Percentiles rank a stretch among this genome's conserved stretches.
Conservation (phyloP, 805 yeast species). For the Starmerella potacharoeniae region DNA sequence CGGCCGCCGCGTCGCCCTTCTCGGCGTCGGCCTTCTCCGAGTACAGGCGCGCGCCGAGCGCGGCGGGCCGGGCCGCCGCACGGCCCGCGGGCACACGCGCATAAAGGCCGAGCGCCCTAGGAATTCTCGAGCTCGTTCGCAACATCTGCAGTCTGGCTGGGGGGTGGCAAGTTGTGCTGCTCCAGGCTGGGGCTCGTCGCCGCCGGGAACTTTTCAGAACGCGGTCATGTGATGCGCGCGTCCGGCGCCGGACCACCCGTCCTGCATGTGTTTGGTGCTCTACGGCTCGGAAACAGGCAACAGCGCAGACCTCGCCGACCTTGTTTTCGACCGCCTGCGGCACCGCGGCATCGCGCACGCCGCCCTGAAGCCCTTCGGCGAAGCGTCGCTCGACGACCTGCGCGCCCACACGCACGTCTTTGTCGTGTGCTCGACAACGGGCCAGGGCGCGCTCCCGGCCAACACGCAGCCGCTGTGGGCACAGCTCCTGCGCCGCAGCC, state of each 20-base stretch:
- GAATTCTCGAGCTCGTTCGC: slow-evolving; percentile 3
- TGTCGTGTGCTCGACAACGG: slow-evolving; percentile 76
- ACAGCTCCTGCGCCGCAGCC: slow-evolving; percentile 53
- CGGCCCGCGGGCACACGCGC: not conserved
- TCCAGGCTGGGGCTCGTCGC: too few relatives aligned
- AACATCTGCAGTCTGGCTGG: not conserved
- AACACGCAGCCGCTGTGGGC: slow-evolving; percentile 67
- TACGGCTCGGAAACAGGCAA: slow-evolving; percentile 93
- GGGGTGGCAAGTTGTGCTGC: not conserved
- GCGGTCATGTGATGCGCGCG: not conserved
- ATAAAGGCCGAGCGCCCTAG: slow-evolving; percentile 2
- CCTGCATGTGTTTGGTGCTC: slow-evolving; percentile 33
- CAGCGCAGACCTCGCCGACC: slow-evolving; percentile 70
- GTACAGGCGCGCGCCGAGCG: not conserved
- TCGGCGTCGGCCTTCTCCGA: slow-evolving; percentile 6
- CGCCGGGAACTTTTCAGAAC: not conserved
- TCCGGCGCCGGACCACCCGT: not conserved
- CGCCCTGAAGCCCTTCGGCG: slow-evolving; percentile 39
- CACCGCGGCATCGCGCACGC: slow-evolving; percentile 34
- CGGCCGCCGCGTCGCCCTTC: slow-evolving; percentile 22
- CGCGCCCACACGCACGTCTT: slow-evolving; percentile 39
- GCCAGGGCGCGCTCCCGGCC: slow-evolving; percentile 87
- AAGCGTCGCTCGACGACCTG: slow-evolving; percentile 25
- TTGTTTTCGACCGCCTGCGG: slow-evolving; percentile 45
- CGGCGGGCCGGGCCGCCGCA: not conserved